Evolutionary conservation across 164 flowering plant genomes (phyloP), one percentile per base, ranked within the genome.

Genomic region (Hamamelis virginiana): DNA sequence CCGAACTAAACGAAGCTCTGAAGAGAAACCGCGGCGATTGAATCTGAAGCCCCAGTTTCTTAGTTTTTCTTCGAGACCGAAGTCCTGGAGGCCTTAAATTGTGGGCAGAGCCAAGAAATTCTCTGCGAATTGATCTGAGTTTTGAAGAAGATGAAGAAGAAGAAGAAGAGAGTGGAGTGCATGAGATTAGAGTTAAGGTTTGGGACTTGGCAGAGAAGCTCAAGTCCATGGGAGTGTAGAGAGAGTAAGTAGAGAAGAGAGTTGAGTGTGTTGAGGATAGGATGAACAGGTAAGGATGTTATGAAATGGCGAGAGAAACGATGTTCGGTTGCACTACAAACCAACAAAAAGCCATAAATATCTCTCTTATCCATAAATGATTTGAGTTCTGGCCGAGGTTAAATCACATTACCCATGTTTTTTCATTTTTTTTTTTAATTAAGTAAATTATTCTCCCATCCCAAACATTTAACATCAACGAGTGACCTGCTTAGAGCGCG

Each of bases 1-100:
- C 67, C 28, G 86, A 68, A 46, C 61, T 70, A 23, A 84, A 48
- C 8, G 89, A 79, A 45, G 94, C 88, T 55, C 69, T 76, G 69
- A 84, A 19, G 51, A 73, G 8, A 47, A 84, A 60, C 4, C 75
- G 69, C 14, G 67, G 64, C 2, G 83, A 43, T 0, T 66, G 84
- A 52, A 70, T 18, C 14, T 25, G 76, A 62, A 68, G 43, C 28
- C 72, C 76, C 19, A 71, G 38, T 46, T 64, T 77, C 71, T 46
- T 65, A 59, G 74, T 72, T 71, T 71, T 77, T 13, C 73, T 68
- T 22, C 75, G 67, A 18, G 69, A 58, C 19, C 52, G 75, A 27
- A 75, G 70, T 12, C 72, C 80, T 6, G 85, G 82, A 22, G 81
- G 81, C 60, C 82, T 64, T 22, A 81, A 72, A 41, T 48, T 65